Conservation (phyloP, 345 rosid genomes). For the Syzygium aqueum region DNA sequence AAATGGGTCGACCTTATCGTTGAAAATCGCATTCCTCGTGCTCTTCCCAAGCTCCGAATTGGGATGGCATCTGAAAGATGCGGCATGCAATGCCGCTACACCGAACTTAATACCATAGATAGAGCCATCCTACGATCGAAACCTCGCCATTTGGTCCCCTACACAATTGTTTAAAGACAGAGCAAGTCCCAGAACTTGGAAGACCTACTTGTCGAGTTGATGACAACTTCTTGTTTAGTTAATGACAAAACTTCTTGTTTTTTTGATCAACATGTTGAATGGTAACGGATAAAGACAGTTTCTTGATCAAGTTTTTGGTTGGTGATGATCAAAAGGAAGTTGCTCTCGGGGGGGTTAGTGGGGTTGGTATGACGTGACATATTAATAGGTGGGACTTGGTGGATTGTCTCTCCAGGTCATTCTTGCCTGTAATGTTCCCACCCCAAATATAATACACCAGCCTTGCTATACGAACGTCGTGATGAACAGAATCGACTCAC, state of each 20-base stretch:
- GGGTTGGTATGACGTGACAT: background rate
- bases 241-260: background rate
- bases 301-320: background rate
- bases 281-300: background rate
- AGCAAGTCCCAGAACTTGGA: background rate
- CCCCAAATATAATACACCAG: background rate
- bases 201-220: background rate
- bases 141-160: background rate
- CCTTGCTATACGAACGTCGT: accelerated
- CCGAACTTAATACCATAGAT: background rate
- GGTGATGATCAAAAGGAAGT: background rate
- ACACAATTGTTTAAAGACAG: accelerated
- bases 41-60: background rate
- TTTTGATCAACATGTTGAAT: background rate
- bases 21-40: background rate
- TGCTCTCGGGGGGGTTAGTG: background rate
- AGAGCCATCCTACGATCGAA: background rate
- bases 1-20: background rate
- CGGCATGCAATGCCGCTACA: background rate
- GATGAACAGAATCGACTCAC: background rate
- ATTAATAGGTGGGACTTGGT: background rate
- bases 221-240: background rate
- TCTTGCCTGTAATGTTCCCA: background rate
- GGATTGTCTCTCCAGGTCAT: background rate
- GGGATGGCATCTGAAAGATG: background rate